Evolutionary conservation across 352 stramenopile genomes (phyloP).

Genomic region (Phytopythium aichiense): DNA sequence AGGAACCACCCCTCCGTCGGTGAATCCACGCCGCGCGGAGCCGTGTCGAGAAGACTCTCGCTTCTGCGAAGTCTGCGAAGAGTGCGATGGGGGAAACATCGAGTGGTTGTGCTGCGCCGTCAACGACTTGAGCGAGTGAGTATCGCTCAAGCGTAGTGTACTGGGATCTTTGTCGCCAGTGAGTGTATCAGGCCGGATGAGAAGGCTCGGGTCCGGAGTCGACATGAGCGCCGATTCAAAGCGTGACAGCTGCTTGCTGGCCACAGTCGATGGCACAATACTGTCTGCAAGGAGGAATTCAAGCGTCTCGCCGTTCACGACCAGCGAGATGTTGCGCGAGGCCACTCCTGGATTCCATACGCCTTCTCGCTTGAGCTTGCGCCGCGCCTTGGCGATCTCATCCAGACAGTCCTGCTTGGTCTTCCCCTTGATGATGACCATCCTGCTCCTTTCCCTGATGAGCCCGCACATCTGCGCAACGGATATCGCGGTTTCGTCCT

Average conservation of each 20-base stretch:
- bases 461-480: conserved; percentile 97
- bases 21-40: conserved; percentile 32
- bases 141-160: conserved; percentile 24
- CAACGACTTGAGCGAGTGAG: conserved; percentile 48
- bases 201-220: conserved; percentile 1
- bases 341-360: conserved; percentile 74
- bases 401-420: conserved; percentile 75
- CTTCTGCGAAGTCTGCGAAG: conserved; percentile 11
- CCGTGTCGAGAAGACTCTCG: conserved; percentile 28
- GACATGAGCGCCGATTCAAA: conserved; percentile 16
- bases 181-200: conserved; percentile 9
- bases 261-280: conserved; percentile 6
- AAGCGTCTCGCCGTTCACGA: conserved; percentile 81
- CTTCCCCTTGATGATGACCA: conserved; percentile 83
- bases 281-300: conserved; percentile 62
- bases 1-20: conserved; percentile 14
- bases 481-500: conserved; percentile 98
- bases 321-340: conserved; percentile 68
- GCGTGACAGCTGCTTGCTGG: conserved; percentile 13
- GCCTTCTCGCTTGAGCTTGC: conserved; percentile 74
- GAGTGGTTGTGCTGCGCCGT: conserved; percentile 10
- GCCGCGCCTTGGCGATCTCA: conserved; percentile 67
- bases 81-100: neutral
- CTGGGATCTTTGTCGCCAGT: conserved; percentile 9
- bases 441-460: conserved; percentile 69